Percentiles rank a stretch among this genome's conserved stretches.
Conservation (phyloP, 1,139 yeast species). For the Pichia sp. region DNA sequence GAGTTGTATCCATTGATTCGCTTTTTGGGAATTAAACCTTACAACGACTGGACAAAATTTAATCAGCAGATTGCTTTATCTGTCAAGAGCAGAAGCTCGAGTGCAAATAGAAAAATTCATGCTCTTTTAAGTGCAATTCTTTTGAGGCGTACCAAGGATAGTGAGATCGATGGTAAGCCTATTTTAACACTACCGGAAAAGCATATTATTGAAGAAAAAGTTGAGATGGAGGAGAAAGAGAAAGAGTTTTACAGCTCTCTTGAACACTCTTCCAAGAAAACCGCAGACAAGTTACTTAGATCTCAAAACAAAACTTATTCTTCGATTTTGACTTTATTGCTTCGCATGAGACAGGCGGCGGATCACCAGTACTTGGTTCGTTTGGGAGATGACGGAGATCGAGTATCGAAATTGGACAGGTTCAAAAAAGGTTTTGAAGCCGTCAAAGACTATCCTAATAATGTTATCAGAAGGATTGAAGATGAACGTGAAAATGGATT, state of each 20-base stretch:
- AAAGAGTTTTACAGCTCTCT: constrained; percentile 50
- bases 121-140: constrained; percentile 73
- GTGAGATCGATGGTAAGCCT: constrained; percentile 76
- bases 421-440: constrained; percentile 22
- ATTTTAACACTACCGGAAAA: constrained; percentile 69
- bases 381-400: constrained; percentile 45
- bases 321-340: constrained; percentile 63
- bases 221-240: constrained; percentile 53
- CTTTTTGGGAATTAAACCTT: constrained; percentile 68
- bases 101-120: constrained; percentile 35
- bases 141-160: constrained; percentile 72
- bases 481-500: constrained; percentile 33
- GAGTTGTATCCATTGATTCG: constrained; percentile 76
- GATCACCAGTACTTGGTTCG: constrained; percentile 76
- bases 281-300: constrained; percentile 52
- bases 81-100: constrained; percentile 40
- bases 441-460: constrained; percentile 13
- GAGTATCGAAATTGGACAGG: constrained; percentile 19
- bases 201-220: constrained; percentile 43
- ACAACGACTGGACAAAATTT: constrained; percentile 56
- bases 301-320: constrained; percentile 33
- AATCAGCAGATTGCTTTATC: constrained; percentile 57
- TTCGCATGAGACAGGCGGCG: constrained; percentile 87
- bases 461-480: constrained; percentile 22
- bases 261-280: constrained; percentile 53